Evolutionary conservation across 2,329 filamentous ascomycete genomes (phyloP).

Genomic region (Alternaria infectoria): DNA sequence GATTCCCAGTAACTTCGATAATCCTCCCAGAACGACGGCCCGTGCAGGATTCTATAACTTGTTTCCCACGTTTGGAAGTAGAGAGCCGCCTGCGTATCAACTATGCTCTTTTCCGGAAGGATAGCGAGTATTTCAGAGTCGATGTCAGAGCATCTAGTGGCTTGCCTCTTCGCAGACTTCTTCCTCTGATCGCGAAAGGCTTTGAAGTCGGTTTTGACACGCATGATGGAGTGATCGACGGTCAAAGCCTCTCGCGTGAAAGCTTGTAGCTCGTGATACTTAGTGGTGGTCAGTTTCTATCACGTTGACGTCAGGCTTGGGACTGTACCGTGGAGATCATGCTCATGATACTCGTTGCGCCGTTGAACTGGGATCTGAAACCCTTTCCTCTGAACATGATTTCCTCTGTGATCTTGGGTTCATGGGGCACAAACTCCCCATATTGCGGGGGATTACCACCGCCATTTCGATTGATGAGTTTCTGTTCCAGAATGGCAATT

Average conservation of each 20-base stretch:
- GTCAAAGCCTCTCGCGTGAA: constrained; percentile 43
- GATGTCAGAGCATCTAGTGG: constrained; percentile 16
- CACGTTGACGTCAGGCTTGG: background rate
- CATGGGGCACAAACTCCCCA: constrained; percentile 16
- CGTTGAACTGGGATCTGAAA: constrained; percentile 56
- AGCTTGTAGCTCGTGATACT: constrained; percentile 47
- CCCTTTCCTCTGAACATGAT: constrained; percentile 52
- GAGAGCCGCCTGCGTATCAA: constrained; percentile 52
- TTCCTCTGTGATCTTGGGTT: constrained; percentile 39
- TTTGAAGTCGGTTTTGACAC: constrained; percentile 44
- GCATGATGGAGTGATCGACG: constrained; percentile 37
- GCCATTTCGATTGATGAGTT: constrained; percentile 31
- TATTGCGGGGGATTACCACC: constrained; percentile 22
- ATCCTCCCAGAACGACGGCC: constrained; percentile 59
- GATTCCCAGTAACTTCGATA: constrained; percentile 57
- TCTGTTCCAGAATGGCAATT: constrained; percentile 40
- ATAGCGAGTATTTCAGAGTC: constrained; percentile 46
- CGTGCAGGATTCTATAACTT: constrained; percentile 60
- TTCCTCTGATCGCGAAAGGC: constrained; percentile 40
- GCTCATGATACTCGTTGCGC: constrained; percentile 50
- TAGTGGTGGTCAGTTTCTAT: constrained; percentile 10
- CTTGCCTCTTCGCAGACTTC: constrained; percentile 28
- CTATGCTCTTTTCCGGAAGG: constrained; percentile 44
- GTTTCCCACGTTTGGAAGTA: constrained; percentile 62
- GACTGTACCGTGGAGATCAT: constrained; percentile 42